Evolutionary conservation across 768 basidiomycete genomes (phyloP).

Genomic region (Termitomyces sp.): DNA sequence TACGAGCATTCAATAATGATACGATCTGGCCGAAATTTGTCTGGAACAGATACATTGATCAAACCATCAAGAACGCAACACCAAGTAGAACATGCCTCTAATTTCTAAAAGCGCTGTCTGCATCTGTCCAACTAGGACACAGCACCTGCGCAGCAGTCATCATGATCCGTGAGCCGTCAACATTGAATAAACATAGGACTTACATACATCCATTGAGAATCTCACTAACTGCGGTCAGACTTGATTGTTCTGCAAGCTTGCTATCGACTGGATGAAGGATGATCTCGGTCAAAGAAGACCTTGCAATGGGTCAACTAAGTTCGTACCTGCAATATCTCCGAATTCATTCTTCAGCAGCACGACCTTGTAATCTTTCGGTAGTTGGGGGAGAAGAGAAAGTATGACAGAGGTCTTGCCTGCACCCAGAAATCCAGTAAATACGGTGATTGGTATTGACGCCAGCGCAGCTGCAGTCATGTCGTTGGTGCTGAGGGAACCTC

Average conservation of each 20-base stretch:
- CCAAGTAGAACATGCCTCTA: constrained; percentile 38
- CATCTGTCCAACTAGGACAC: constrained; percentile 93
- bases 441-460: constrained; percentile 73
- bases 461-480: constrained; percentile 1
- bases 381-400: constrained; percentile 72
- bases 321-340: constrained; percentile 82
- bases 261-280: constrained; percentile 65
- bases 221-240: constrained; percentile 82
- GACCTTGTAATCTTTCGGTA: constrained; percentile 83
- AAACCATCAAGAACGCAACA: not conserved
- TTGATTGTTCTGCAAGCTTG: constrained; percentile 80
- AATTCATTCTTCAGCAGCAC: constrained; percentile 96
- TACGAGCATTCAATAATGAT: constrained; percentile 96
- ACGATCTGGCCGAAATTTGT: constrained; percentile 80
- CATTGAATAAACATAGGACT: constrained; percentile 19
- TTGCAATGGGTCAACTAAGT: not conserved
- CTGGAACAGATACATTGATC: constrained; percentile 28
- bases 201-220: constrained; percentile 97
- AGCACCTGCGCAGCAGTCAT: constrained; percentile 53
- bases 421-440: constrained; percentile 92
- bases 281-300: not conserved
- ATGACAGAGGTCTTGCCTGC: constrained; percentile 81
- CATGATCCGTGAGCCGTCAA: not conserved
- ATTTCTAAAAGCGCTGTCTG: constrained; percentile 88
- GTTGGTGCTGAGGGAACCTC: not conserved